phyloP scores from a whole-genome alignment of 2,329 filamentous ascomycete species.

The Cercospora sp. region DNA sequence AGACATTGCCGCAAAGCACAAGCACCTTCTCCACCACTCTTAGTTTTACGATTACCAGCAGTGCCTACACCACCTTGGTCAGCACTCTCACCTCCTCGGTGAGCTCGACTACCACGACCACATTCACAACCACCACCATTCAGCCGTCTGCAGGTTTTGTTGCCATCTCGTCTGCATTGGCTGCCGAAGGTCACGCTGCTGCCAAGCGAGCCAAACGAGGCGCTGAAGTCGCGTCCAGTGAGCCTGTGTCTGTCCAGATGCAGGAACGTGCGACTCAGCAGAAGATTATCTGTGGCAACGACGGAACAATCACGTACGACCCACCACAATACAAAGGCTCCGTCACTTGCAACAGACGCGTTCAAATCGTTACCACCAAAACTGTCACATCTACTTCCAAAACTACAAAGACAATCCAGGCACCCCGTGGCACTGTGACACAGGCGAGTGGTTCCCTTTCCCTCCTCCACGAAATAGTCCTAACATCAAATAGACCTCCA shows the following conservation, averaged over 20 bases:
- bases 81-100: conserved; percentile 11
- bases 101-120: conserved; percentile 16
- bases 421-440: conserved; percentile 15
- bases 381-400: conserved; percentile 14
- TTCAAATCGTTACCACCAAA: conserved; percentile 19
- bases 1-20: conserved; percentile 19
- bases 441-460: conserved; percentile 2
- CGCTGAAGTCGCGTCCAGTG: background rate
- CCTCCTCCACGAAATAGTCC: background rate
- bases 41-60: conserved; percentile 15
- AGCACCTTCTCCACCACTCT: conserved; percentile 18
- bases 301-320: conserved; percentile 20
- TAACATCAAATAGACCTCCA: conserved; percentile 14
- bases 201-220: conserved; percentile 10
- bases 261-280: conserved; percentile 12
- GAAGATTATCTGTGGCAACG: conserved; percentile 18
- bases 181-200: conserved; percentile 12
- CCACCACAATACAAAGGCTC: conserved; percentile 20
- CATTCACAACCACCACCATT: conserved; percentile 17
- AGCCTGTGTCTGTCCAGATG: background rate
- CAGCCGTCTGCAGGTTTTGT: conserved; percentile 16
- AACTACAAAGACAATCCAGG: conserved; percentile 16
- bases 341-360: conserved; percentile 17
- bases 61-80: conserved; percentile 15
- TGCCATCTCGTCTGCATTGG: conserved; percentile 18